Evolutionary conservation across 371 early-diverging fungal species (phyloP).

Genomic region (Thermomucor indicae-seudaticae): DNA sequence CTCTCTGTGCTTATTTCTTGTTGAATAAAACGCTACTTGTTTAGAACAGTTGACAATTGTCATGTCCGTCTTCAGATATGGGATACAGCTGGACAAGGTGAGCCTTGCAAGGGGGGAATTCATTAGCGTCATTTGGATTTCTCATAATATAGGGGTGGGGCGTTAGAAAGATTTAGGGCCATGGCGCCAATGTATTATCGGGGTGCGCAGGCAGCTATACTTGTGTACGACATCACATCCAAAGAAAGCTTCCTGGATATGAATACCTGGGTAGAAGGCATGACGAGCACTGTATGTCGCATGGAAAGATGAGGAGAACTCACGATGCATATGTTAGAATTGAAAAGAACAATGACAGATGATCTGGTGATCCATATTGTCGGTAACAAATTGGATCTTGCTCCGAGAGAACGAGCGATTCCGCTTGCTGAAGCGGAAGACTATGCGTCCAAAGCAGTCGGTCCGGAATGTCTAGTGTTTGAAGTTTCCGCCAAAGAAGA

Average conservation of each 20-base stretch:
- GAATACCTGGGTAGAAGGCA: conserved; percentile 65
- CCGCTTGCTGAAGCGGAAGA: conserved; percentile 39
- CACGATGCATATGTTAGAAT: conserved; percentile 27
- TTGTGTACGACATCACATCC: conserved; percentile 92
- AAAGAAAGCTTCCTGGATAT: conserved; percentile 60
- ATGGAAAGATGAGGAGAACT: too few species aligned
- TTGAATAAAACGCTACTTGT: background rate
- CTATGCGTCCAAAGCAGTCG: conserved; percentile 37
- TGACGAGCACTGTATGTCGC: too few species aligned
- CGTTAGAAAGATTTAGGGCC: conserved; percentile 50
- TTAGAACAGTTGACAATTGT: conserved; percentile 50
- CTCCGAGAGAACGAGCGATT: conserved; percentile 41
- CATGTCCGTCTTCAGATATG: conserved; percentile 68
- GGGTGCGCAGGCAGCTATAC: conserved; percentile 91
- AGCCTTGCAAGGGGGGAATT: conserved; percentile 58
- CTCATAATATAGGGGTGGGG: too few species aligned
- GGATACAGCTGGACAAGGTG: conserved; percentile 89
- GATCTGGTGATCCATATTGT: conserved; percentile 60
- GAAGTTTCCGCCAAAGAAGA: conserved; percentile 65
- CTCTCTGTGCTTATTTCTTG: background rate
- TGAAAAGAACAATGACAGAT: conserved; percentile 59
- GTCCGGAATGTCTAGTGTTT: conserved; percentile 39
- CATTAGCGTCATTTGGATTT: too few species aligned
- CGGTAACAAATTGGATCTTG: conserved; percentile 69
- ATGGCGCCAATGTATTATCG: conserved; percentile 95